phyloP scores from a whole-genome alignment of 2,329 filamentous ascomycete species.

The Apiospora phragmitis region DNA sequence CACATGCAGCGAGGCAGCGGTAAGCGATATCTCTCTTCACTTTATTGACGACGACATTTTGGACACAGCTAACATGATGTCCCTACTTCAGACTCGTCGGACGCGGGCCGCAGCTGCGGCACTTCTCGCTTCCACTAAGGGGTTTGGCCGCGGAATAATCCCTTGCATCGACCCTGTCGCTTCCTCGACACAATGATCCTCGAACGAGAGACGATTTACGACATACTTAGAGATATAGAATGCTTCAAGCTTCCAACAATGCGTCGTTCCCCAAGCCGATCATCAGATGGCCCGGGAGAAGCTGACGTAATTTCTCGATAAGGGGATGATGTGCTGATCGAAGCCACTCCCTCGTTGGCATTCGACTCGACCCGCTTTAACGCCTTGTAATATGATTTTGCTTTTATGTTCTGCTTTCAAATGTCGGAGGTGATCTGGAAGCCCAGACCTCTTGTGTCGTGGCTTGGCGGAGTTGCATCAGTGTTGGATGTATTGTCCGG shows the following conservation, averaged over 20 bases:
- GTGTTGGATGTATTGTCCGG: slow-evolving; percentile 16
- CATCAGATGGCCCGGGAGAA: not conserved
- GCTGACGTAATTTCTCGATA: not conserved
- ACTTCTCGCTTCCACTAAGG: slow-evolving; percentile 31
- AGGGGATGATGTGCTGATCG: not conserved
- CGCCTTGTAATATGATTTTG: slow-evolving; percentile 35
- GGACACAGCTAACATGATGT: not conserved
- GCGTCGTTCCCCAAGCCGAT: not conserved
- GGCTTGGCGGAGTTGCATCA: slow-evolving; percentile 20
- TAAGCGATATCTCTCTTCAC: slow-evolving; percentile 35
- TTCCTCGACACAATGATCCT: slow-evolving; percentile 20
- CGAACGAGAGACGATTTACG: slow-evolving; percentile 38
- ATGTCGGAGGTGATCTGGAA: slow-evolving; percentile 20
- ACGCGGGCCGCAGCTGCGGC: slow-evolving; percentile 33
- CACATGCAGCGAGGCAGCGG: slow-evolving; percentile 64
- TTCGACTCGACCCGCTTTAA: slow-evolving; percentile 18
- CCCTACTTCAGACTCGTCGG: slow-evolving; percentile 30
- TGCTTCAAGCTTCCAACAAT: slow-evolving; percentile 21
- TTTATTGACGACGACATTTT: not conserved
- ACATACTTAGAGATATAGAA: slow-evolving; percentile 34
- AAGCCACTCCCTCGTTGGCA: slow-evolving; percentile 2
- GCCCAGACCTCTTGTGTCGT: slow-evolving; percentile 5
- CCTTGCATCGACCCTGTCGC: not conserved
- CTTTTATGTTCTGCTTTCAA: slow-evolving; percentile 17
- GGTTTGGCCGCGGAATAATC: not conserved